Base-by-base conservation (phyloP, 805 yeast genomes). In the Kodamaea kaohsiungensis region DNA sequence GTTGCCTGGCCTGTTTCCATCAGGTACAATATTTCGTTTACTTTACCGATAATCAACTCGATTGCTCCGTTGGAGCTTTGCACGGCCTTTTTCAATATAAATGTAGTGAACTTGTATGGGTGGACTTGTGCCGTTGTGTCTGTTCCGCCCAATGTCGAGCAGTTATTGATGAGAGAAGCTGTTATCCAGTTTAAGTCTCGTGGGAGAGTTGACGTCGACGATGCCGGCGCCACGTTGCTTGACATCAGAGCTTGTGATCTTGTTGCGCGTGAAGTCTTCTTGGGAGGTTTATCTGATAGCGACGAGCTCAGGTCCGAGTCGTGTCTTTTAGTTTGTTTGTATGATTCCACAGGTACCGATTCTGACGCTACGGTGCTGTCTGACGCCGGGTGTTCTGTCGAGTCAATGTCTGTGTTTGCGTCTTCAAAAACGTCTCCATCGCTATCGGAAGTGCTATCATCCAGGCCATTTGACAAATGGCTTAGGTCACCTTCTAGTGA, bases 51-150 rank as follows among this genome's bases (percentile, higher is more conserved):
- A 10, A 93, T 79, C 43, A 95, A 73, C 61, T 89, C 95, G n/a
- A 92, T 89, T 16, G 88, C 84, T 7, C 95, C 96, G 1, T 87
- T 74, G 45, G 75, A 59, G 30, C 66, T 64, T 59, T 88, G 91
- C 61, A 88, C 82, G 48, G 96, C 96, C 65, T 89, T 87, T 59
- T 84, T 83, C 57, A 93, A 72, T 9, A 93, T 76, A 65, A 82
- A 89, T 52, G 87, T 88, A n/a, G 98, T 93, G 71, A 95, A 92
- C 65, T 87, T 87, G 72, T 88, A 91, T 1, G 99, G 98, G 67
- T 93, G 98, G 5, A 95, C 97, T 71, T 95, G 98, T 0, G 98
- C 98, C 0, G 98, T 93, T 12, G 96, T 85, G 56, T 87, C 92
- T 30, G 83, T 80, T 18, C 89, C 93, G 30, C 98, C 98, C 49